A percentile compares a stretch with the other conserved stretches of the same genome.
Evolutionary conservation across 148 eudicot species (phyloP).

Genomic region (Dianthus caryophyllus): DNA sequence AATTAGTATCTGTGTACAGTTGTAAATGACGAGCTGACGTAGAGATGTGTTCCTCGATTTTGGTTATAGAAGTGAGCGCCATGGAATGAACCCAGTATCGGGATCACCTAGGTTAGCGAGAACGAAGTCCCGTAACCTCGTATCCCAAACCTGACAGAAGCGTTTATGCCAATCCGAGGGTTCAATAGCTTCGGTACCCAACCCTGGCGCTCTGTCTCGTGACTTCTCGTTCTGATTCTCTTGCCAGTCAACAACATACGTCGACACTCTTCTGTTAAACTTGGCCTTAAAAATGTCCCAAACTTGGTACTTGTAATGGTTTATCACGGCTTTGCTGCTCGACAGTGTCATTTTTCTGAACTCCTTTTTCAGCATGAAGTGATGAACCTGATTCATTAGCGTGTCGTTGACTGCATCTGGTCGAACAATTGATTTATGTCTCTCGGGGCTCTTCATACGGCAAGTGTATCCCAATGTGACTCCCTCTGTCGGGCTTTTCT

Average conservation of each 20-base stretch:
- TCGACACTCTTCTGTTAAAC: conserved; percentile 86
- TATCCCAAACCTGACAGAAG: conserved; percentile 93
- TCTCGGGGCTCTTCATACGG: conserved; percentile 71
- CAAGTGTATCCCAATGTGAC: conserved; percentile 88
- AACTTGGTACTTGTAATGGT: conserved; percentile 92
- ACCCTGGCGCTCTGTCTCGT: conserved; percentile 83
- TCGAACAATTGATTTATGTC: conserved; percentile 82
- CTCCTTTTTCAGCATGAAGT: conserved; percentile 61
- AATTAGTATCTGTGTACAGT: conserved; percentile 24
- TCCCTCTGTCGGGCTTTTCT: conserved; percentile 51
- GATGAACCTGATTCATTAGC: conserved; percentile 84
- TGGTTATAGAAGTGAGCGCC: conserved; percentile 36
- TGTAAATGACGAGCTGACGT: no score
- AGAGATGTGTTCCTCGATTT: conserved; percentile 16
- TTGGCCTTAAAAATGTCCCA: conserved; percentile 83
- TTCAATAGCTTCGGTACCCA: conserved; percentile 88
- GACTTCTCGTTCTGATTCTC: conserved; percentile 86
- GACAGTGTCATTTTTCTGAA: conserved; percentile 47
- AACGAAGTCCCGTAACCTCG: conserved; percentile 70
- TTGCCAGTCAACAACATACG: conserved; percentile 90
- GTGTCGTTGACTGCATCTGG: conserved; percentile 67
- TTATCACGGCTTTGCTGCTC: conserved; percentile 44
- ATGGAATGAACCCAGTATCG: conserved; percentile 66
- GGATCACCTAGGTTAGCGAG: conserved; percentile 63
- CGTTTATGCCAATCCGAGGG: conserved; percentile 62